These are phyloP conservation scores for Xylaria acuta DNA, from an alignment of 495 filamentous ascomycete genomes.

Conservation along the genomic window DNA sequence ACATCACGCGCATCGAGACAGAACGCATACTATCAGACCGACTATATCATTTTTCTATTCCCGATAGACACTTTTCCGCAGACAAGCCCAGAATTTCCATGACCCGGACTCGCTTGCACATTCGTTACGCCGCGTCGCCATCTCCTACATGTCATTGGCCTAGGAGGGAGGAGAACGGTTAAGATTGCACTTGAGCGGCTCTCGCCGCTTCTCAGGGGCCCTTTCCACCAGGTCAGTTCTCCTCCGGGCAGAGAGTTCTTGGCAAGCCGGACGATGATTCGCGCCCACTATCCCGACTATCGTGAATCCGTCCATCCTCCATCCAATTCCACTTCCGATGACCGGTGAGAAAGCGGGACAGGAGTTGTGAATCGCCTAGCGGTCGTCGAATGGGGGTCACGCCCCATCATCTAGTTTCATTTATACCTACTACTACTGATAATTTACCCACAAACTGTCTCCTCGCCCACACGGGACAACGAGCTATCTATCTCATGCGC, in stretches of 20 bases:
- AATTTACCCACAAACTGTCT: neutral
- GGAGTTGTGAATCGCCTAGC: neutral
- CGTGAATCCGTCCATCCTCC: constrained; percentile 7
- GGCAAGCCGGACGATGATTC: constrained; percentile 8
- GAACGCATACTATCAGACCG: constrained; percentile 12
- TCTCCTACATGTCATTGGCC: neutral
- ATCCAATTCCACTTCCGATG: neutral
- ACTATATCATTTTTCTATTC: neutral
- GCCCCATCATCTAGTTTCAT: neutral
- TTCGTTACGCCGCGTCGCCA: neutral
- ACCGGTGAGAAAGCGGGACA: constrained; percentile 15
- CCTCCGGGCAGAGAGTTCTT: neutral
- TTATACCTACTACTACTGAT: neutral
- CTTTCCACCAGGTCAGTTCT: neutral
- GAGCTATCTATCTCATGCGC: neutral
- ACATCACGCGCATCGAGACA: constrained; percentile 13
- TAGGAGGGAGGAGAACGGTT: neutral
- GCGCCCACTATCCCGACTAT: constrained; percentile 2
- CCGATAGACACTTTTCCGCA: neutral
- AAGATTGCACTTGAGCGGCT: neutral
- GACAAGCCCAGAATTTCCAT: neutral
- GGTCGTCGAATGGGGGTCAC: neutral
- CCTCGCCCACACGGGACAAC: neutral
- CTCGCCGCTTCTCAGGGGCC: constrained; percentile 10
- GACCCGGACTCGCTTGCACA: neutral